Conservation (phyloP, 148 eudicot species). For the Cornus controversa region DNA sequence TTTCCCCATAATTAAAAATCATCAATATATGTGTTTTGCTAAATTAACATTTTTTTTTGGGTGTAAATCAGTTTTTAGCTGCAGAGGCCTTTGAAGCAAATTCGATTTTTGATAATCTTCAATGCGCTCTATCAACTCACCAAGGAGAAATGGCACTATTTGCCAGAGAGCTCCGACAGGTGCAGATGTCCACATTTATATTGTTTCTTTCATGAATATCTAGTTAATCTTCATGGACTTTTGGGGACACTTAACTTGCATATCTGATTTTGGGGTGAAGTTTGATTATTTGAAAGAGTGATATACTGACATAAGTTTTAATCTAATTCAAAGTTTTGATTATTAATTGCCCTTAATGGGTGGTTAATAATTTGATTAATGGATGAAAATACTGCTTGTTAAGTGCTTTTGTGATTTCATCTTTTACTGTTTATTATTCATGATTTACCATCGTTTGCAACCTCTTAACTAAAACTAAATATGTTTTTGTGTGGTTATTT, state of each 20-base stretch:
- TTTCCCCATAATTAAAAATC: background rate
- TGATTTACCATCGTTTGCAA: background rate
- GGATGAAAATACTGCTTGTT: background rate
- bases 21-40: background rate
- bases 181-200: constrained; percentile 18
- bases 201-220: background rate
- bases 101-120: constrained; percentile 80
- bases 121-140: constrained; percentile 60
- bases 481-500: background rate
- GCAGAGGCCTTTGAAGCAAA: constrained; percentile 62
- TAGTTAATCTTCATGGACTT: background rate
- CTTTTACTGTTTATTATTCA: background rate
- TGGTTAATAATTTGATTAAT: background rate
- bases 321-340: background rate
- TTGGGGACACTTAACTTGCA: background rate
- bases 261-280: background rate
- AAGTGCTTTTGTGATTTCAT: background rate
- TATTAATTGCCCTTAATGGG: background rate
- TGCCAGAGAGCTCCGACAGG: constrained; percentile 92
- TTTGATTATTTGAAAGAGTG: background rate
- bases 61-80: constrained; percentile 48
- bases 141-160: constrained; percentile 85
- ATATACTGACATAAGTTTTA: background rate
- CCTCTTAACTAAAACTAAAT: background rate
- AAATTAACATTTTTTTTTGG: background rate